These are phyloP conservation scores for Bromus sterilis DNA, from an alignment of 176 grass and related monocot genomes.

Conservation along the genomic window DNA sequence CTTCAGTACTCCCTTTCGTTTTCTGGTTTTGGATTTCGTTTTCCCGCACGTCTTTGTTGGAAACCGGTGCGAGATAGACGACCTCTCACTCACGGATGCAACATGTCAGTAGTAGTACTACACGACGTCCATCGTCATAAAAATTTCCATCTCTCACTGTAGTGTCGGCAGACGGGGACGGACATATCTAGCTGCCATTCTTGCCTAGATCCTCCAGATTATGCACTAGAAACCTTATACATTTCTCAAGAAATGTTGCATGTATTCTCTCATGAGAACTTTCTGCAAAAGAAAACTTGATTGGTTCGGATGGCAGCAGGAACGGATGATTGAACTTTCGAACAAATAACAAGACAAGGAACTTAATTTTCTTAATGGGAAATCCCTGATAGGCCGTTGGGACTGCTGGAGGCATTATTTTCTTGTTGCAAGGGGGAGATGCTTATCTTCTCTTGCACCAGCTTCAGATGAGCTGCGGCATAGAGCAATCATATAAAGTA, in stretches of 20 bases:
- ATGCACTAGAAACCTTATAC: not conserved
- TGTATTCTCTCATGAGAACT: not conserved
- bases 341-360: not conserved
- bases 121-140: not conserved
- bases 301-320: not conserved
- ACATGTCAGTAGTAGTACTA: too few species aligned
- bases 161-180: not conserved
- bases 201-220: not conserved
- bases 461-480: slow-evolving; percentile 7
- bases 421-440: not conserved
- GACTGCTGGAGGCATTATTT: not conserved
- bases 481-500: slow-evolving; percentile 4
- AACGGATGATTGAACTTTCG: slow-evolving; percentile 15
- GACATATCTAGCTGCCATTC: not conserved
- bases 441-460: slow-evolving; percentile 14
- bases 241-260: not conserved
- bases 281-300: not conserved
- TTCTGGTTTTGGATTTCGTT: not conserved
- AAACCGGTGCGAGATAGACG: not conserved
- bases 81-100: not conserved
- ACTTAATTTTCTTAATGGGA: not conserved
- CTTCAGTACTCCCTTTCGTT: not conserved
- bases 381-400: not conserved
- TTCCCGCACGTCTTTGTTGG: not conserved
- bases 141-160: not conserved